A percentile compares a stretch with the other conserved stretches of the same genome.
phyloP scores from a whole-genome alignment of 2,329 filamentous ascomycete species.

The Monosporascus cannonballus region DNA sequence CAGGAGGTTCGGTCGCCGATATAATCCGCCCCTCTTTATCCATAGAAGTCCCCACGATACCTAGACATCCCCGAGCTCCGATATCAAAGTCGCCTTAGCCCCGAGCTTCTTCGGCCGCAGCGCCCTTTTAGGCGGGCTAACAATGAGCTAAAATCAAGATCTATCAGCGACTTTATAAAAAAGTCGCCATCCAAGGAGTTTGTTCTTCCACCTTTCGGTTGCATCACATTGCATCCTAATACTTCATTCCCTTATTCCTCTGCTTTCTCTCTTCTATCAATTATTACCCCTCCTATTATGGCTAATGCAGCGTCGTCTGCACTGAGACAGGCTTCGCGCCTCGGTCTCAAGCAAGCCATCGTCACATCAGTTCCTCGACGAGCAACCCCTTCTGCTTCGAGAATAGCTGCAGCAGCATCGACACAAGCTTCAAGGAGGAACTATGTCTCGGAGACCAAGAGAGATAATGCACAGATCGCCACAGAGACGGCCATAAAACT shows the following conservation, averaged over 20 bases:
- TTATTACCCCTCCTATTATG: slow-evolving; percentile 38
- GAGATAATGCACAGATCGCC: slow-evolving; percentile 72
- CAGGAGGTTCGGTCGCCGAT: neutral
- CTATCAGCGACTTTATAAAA: neutral
- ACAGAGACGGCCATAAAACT: slow-evolving; percentile 79
- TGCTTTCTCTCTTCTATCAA: slow-evolving; percentile 3
- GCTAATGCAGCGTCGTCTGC: slow-evolving; percentile 60
- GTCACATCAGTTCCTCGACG: slow-evolving; percentile 30
- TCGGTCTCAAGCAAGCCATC: slow-evolving; percentile 38
- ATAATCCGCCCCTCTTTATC: slow-evolving; percentile 4
- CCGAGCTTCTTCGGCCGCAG: slow-evolving; percentile 1
- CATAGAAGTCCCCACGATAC: neutral
- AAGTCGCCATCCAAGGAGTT: too few species aligned
- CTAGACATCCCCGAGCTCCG: slow-evolving; percentile 21
- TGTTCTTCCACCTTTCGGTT: slow-evolving; percentile 12
- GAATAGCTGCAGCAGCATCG: slow-evolving; percentile 24
- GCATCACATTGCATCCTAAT: neutral
- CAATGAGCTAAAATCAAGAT: neutral
- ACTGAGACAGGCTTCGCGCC: slow-evolving; percentile 68
- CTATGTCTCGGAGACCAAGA: slow-evolving; percentile 82
- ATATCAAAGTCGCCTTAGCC: slow-evolving; percentile 3
- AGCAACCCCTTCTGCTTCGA: slow-evolving; percentile 24
- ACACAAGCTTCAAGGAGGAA: slow-evolving; percentile 38
- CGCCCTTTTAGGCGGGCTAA: neutral
- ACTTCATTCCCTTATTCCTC: slow-evolving; percentile 10